phyloP scores from a whole-genome alignment of 225 moss, liverwort and hornwort genomes.

The Pseudoscleropodium purum region DNA sequence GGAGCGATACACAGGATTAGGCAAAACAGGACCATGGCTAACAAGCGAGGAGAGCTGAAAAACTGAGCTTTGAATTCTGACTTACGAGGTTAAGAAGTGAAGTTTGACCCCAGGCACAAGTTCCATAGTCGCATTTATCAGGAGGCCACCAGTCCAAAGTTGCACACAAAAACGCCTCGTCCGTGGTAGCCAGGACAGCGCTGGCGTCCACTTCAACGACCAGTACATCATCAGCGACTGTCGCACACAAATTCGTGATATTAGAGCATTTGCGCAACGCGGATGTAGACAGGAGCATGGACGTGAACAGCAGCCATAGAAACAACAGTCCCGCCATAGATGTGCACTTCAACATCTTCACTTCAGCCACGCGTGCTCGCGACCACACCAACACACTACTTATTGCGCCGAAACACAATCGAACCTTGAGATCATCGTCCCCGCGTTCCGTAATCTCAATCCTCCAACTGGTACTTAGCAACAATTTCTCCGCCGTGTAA shows the following conservation, averaged over 20 bases:
- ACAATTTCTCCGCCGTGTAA: neutral
- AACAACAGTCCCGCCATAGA: conserved; percentile 14
- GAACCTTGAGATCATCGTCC: neutral
- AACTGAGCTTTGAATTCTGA: neutral
- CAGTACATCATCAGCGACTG: neutral
- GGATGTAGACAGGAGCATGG: conserved; percentile 7
- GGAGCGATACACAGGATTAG: neutral
- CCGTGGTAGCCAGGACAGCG: conserved; percentile 31
- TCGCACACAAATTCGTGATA: conserved; percentile 2
- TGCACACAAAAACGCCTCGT: conserved; percentile 68
- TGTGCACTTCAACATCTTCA: neutral
- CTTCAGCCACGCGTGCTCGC: neutral
- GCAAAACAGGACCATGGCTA: neutral
- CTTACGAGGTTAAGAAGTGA: conserved; percentile 73
- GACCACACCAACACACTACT: neutral
- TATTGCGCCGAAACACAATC: neutral
- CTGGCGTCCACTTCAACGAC: conserved; percentile 26
- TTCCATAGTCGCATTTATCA: conserved; percentile 72
- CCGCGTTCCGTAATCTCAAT: neutral
- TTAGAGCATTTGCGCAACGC: conserved; percentile 1
- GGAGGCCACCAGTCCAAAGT: conserved; percentile 93
- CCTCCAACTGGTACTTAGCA: neutral
- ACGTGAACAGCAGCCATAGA: conserved; percentile 4
- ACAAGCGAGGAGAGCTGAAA: neutral
- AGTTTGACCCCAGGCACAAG: conserved; percentile 58